Evolutionary conservation across 2,329 filamentous ascomycete species (phyloP).

Genomic region (Colletotrichum camelliae): DNA sequence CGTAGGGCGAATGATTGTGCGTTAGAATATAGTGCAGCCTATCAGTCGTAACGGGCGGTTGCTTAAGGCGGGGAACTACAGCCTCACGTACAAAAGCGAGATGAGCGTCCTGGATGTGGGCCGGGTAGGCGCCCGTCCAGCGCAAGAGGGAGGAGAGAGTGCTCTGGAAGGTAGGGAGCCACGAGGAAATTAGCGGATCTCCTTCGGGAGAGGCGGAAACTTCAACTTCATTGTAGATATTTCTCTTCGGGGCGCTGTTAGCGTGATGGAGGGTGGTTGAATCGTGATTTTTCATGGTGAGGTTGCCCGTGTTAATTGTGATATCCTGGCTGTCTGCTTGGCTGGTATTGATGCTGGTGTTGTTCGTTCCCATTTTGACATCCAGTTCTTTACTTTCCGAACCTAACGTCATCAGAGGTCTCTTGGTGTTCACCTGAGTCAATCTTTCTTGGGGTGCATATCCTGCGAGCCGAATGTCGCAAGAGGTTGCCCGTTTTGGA

Average conservation of each 20-base stretch:
- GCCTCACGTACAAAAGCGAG: constrained; percentile 1
- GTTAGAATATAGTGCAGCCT: not conserved
- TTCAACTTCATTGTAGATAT: not conserved
- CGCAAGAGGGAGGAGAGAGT: not conserved
- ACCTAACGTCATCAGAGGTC: not conserved
- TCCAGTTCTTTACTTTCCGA: not conserved
- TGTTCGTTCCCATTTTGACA: not conserved
- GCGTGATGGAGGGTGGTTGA: not conserved
- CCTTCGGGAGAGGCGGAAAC: not conserved
- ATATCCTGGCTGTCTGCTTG: not conserved
- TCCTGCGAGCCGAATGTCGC: not conserved
- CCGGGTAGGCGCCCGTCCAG: constrained; percentile 2
- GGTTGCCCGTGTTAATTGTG: not conserved
- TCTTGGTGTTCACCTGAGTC: not conserved
- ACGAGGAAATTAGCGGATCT: not conserved
- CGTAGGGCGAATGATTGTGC: not conserved
- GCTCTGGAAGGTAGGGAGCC: not conserved
- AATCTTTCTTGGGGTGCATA: not conserved
- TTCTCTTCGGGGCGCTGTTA: not conserved
- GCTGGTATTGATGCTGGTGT: not conserved
- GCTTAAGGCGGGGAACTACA: not conserved
- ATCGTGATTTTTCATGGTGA: not conserved
- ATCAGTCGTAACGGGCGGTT: not conserved
- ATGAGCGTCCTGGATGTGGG: not conserved
- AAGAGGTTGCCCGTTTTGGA: not conserved